These are phyloP conservation scores for Hordeum pubiflorum DNA, from an alignment of 202 grass and related monocot genomes.

Conservation along the genomic window DNA sequence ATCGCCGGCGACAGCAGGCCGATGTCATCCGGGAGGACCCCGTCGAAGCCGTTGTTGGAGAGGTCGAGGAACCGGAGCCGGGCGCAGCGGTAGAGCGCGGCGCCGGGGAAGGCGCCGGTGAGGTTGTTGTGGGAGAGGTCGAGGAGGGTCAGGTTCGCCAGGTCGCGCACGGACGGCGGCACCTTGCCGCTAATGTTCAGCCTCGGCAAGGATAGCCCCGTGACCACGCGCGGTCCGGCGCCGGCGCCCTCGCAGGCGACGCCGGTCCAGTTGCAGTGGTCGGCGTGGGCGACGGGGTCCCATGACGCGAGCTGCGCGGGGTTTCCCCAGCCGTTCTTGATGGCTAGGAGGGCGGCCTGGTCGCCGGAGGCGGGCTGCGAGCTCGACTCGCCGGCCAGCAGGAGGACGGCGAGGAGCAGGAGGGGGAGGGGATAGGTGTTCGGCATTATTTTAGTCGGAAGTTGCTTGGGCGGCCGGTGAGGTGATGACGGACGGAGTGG, in stretches of 20 bases:
- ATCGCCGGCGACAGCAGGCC: constrained; percentile 10
- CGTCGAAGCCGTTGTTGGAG: constrained; percentile 46
- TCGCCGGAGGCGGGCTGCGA: constrained; percentile 24
- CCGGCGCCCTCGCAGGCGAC: constrained; percentile 20
- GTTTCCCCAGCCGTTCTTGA: constrained; percentile 32
- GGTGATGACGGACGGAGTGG: too few relatives aligned
- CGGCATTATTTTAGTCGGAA: constrained; percentile 16
- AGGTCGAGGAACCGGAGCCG: constrained; percentile 49
- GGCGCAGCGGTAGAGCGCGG: constrained; percentile 43
- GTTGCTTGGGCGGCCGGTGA: background rate
- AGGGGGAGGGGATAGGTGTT: background rate
- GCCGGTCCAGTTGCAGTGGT: constrained; percentile 49
- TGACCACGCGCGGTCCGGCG: constrained; percentile 7
- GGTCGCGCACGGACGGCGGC: constrained; percentile 23
- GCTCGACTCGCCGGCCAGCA: background rate
- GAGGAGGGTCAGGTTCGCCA: constrained; percentile 41
- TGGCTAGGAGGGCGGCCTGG: constrained; percentile 24
- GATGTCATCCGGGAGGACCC: constrained; percentile 42
- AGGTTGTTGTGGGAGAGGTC: constrained; percentile 56
- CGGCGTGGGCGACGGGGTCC: constrained; percentile 23
- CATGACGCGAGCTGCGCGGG: constrained; percentile 36
- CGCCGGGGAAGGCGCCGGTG: constrained; percentile 35
- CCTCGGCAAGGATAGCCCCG: background rate
- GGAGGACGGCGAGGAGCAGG: constrained; percentile 10
- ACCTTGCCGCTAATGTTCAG: constrained; percentile 23